A percentile compares a stretch with the other conserved stretches of the same genome.
phyloP scores from a whole-genome alignment of 495 filamentous ascomycete genomes.

The Cercophora sp. region DNA sequence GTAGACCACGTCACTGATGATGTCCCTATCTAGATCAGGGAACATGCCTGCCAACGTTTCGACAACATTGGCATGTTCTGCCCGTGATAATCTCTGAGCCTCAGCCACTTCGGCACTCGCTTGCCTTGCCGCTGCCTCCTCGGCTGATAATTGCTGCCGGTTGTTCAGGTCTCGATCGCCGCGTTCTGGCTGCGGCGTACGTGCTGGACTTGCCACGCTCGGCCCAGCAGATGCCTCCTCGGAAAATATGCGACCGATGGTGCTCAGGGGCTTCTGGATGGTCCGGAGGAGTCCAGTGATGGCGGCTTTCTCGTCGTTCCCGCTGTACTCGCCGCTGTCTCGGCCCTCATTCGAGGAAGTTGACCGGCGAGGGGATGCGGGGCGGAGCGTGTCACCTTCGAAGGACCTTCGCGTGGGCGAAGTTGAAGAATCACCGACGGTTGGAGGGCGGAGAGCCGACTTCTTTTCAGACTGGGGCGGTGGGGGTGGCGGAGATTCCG shows the following conservation, averaged over 20 bases:
- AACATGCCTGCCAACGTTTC: slow-evolving; percentile 93
- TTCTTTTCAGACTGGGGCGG: slow-evolving; percentile 60
- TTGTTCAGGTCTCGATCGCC: slow-evolving; percentile 32
- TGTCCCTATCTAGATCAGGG: slow-evolving; percentile 80
- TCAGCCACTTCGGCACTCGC: slow-evolving; percentile 91
- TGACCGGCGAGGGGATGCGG: slow-evolving; percentile 36
- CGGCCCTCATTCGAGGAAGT: slow-evolving; percentile 41
- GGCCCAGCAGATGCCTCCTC: slow-evolving; percentile 57
- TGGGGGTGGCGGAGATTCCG: slow-evolving; percentile 41
- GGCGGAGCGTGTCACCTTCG: slow-evolving; percentile 39
- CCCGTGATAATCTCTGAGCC: slow-evolving; percentile 75
- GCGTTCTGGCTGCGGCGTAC: slow-evolving; percentile 56
- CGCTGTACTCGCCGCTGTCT: slow-evolving; percentile 28
- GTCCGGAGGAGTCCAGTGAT: slow-evolving; percentile 83
- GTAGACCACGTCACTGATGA: slow-evolving; percentile 91
- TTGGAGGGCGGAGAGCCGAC: slow-evolving; percentile 40
- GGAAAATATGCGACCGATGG: slow-evolving; percentile 95
- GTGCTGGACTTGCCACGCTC: slow-evolving; percentile 46
- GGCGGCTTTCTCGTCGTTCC: slow-evolving; percentile 68
- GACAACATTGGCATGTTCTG: slow-evolving; percentile 85
- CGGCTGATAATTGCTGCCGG: slow-evolving; percentile 55
- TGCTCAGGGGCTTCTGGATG: slow-evolving; percentile 86
- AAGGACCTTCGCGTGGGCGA: slow-evolving; percentile 38
- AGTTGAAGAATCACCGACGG: slow-evolving; percentile 17
- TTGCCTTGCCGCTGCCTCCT: slow-evolving; percentile 90